Evolutionary conservation across 176 grass and related monocot genomes (phyloP).

Genomic region (maize (Zea mays)): Zm-B73-REFERENCE-NAM-5.0 NC_050103.1:80868001-80868500

Average conservation of each 20-base stretch:
- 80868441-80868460: not conserved
- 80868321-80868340: slow-evolving; percentile 98
- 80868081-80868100: slow-evolving; percentile 36
- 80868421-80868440: not conserved
- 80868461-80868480: slow-evolving; percentile 13
- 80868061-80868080: slow-evolving; percentile 9
- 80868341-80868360: slow-evolving; percentile 97
- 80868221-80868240: slow-evolving; percentile 52
- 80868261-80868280: slow-evolving; percentile 99
- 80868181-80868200: not conserved
- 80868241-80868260: slow-evolving; percentile 99
- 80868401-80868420: not conserved
- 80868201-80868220: not conserved
- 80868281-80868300: slow-evolving; percentile 99
- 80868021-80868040: not conserved
- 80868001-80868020: not conserved
- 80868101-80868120: slow-evolving; percentile 43
- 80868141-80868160: not conserved
- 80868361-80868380: slow-evolving; percentile 27
- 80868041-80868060: not conserved
- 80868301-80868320: slow-evolving; percentile 99
- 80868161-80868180: not conserved
- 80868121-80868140: not conserved
- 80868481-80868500: not conserved
- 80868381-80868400: not conserved